Evolutionary conservation across 164 flowering plant genomes (phyloP), one percentile per base, ranked within the genome.

Genomic region (Taxillus chinensis): DNA sequence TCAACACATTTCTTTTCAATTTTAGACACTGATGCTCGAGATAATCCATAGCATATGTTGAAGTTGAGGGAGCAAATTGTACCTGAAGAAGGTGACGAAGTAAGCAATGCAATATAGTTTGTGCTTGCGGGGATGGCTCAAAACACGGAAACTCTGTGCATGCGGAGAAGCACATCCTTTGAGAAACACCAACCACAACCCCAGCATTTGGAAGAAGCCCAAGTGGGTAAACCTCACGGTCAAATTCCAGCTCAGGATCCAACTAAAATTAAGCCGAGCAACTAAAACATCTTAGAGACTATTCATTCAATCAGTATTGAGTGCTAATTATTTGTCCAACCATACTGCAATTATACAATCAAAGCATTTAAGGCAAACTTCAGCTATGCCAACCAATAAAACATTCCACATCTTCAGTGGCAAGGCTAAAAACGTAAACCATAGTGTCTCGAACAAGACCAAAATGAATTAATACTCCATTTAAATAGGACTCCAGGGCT

Each of bases 81-180:
- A 90, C 99, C 97, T 93, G 99, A 78, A 93, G 88, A 78, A 93
- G 95, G 77, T 90, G 97, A 8, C 97, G 80, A n/a, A 93, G 90
- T 63, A 93, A 75, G 73, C 99, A 93, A 73, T 93, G 99, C 74
- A 93, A 73, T 74, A 93, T 93, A 56, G 99, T 93, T 79, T 93
- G 99, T 50, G 97, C 99, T 77, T 93, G 99, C 67, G 99, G 95
- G 60, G 91, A 80, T 51, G 96, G 95, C 83, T 90, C 99, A 78
- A 90, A 89, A 77, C 97, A 90, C 50, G 97, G 99, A 70, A 93
- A 93, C 74, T 93, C 99, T 62, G 97, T 84, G 76, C 90, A 82
- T 72, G 95, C 85, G 45, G 95, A 82, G 82, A 93, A 89, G 48
- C 96, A 89, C 90, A 93, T 76, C 75, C 99, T 81, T 71, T 93